phyloP scores from a whole-genome alignment of 1,284 basidiomycete species.

The Inonotus obliquus region DNA sequence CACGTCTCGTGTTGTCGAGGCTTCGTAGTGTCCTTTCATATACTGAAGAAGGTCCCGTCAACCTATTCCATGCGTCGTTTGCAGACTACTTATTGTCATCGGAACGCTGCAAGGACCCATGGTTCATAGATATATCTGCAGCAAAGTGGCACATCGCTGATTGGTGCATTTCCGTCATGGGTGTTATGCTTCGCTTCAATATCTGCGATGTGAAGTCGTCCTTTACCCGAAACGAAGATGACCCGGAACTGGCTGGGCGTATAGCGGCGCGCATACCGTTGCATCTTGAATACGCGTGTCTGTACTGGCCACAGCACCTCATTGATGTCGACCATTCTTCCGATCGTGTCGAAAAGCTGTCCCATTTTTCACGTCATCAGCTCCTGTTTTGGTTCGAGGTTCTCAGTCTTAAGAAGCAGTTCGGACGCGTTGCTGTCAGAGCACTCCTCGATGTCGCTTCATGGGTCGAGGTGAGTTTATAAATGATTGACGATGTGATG shows the following conservation, averaged over 20 bases:
- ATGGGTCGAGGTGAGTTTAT: background rate
- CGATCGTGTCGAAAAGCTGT: background rate
- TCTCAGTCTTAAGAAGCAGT: constrained; percentile 16
- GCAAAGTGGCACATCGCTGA: background rate
- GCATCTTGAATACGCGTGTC: constrained; percentile 1
- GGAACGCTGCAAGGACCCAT: background rate
- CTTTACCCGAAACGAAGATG: background rate
- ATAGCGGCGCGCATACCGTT: background rate
- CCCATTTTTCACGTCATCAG: constrained; percentile 19
- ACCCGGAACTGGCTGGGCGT: background rate
- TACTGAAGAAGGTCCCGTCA: background rate
- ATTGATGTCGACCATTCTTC: background rate
- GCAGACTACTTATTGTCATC: background rate
- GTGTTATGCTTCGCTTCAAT: background rate
- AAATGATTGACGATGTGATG: background rate
- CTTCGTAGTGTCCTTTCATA: background rate
- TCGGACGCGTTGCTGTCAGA: background rate
- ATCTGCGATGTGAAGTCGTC: constrained; percentile 6
- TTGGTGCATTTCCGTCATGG: background rate
- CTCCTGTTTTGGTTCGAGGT: constrained; percentile 16
- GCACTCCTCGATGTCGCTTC: background rate
- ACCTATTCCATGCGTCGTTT: background rate
- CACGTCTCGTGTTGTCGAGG: background rate
- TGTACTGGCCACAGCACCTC: background rate
- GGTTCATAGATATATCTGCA: background rate